phyloP scores from a whole-genome alignment of 331 rosid genomes.

The Telfairia occidentalis region DNA sequence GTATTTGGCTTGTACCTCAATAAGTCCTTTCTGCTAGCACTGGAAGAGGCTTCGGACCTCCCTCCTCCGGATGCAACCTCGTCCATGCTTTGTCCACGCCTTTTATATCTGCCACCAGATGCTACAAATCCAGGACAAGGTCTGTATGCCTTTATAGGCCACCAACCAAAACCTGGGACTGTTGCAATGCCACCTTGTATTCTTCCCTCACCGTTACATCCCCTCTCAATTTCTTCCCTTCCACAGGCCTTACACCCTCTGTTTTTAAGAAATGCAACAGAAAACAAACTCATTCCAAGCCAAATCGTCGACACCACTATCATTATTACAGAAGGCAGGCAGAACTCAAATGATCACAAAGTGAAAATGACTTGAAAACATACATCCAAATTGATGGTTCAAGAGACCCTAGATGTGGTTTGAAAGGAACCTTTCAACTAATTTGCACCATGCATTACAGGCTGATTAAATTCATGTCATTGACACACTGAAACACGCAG shows the following conservation, averaged over 20 bases:
- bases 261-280: not conserved
- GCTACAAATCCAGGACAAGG: slow-evolving; percentile 88
- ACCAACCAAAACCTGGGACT: slow-evolving; percentile 94
- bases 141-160: slow-evolving; percentile 97
- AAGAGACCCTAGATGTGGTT: not conserved
- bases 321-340: not conserved
- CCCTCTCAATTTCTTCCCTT: slow-evolving; percentile 63
- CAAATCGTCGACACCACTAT: not conserved
- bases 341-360: not conserved
- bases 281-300: not conserved
- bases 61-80: slow-evolving; percentile 73
- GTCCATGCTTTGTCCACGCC: slow-evolving; percentile 91
- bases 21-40: slow-evolving; percentile 12
- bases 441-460: not conserved
- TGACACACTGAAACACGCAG: not conserved
- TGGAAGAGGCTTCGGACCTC: slow-evolving; percentile 17
- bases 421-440: not conserved
- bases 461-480: not conserved
- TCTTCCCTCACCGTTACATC: slow-evolving; percentile 94
- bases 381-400: not conserved
- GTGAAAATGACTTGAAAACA: not conserved
- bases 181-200: slow-evolving; percentile 96
- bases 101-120: slow-evolving; percentile 73
- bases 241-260: slow-evolving; percentile 89
- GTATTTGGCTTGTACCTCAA: slow-evolving; percentile 20